Evolutionary conservation across 2,329 filamentous ascomycete genomes (phyloP), one percentile per base, ranked within the genome.

Genomic region (Ophioceras dolichostomum): DNA sequence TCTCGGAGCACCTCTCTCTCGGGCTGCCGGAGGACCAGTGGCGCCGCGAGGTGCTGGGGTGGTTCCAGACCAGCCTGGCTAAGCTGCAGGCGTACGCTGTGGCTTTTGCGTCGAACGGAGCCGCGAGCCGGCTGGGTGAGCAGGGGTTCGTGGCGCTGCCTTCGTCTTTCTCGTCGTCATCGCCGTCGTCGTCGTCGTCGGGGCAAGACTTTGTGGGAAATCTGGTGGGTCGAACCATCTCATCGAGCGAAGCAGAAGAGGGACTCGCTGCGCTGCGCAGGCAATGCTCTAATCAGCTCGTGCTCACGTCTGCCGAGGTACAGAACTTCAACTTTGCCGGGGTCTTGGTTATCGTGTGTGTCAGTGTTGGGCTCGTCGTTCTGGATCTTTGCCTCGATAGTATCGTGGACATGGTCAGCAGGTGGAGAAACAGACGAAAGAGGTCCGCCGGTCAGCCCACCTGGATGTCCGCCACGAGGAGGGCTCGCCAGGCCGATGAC

Each of bases 321-420:
- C 39, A 41, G 36, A 41, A 38, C 32, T 41, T 38, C 10, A 38
- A 19, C 36, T 28, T 41, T 13, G 20, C 32, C 16, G 36, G 34
- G 14, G 31, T 41, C 19, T 32, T 36, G 27, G 29, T 38, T 32
- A 32, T 38, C 16, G 33, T 18, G 18, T 20, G 32, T 10, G 31
- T 30, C n/a, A 39, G 32, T 19, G 17, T 19, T n/a, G n/a, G n/a
- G n/a, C n/a, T n/a, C n/a, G n/a, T n/a, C n/a, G n/a, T n/a, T n/a
- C n/a, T n/a, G n/a, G n/a, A n/a, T n/a, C n/a, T n/a, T n/a, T n/a
- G n/a, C 10, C 26, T 34, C 22, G 12, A 34, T 6, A 18, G 34
- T 6, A 4, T 34, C 10, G 3, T 18, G 10, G 5, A 9, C 4
- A 9, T n/a, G 24, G 10, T 28, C 8, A 32, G 12, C 17, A 7